Percentiles rank a stretch among this genome's conserved stretches.
phyloP scores from a whole-genome alignment of 352 stramenopile genomes.

The Phytophthora capsici region DNA sequence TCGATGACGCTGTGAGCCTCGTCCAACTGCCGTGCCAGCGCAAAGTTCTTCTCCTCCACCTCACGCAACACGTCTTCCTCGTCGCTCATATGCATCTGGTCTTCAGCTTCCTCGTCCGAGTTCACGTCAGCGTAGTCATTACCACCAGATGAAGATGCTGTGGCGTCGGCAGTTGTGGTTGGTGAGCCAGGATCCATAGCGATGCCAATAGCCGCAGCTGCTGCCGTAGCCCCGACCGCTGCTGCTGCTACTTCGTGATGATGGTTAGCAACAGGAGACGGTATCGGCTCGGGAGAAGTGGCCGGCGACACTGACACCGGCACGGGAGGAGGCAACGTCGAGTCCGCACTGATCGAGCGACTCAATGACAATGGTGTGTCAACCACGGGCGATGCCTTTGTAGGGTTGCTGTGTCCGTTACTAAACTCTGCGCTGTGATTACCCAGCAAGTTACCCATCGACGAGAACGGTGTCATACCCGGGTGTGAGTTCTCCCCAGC shows the following conservation, averaged over 20 bases:
- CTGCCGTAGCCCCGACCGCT: conserved; percentile 9
- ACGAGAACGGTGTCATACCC: conserved; percentile 48
- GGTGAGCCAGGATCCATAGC: conserved; percentile 36
- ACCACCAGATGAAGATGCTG: conserved; percentile 41
- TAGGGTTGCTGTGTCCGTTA: conserved; percentile 35
- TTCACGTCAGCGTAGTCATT: conserved; percentile 87
- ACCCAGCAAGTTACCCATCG: conserved; percentile 49
- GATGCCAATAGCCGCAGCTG: conserved; percentile 4
- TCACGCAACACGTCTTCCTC: conserved; percentile 78
- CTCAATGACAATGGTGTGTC: conserved; percentile 40
- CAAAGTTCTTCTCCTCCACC: conserved; percentile 88
- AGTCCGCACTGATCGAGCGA: conserved; percentile 48
- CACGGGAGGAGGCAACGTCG: conserved; percentile 28
- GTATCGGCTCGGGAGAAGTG: conserved; percentile 25
- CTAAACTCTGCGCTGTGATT: conserved; percentile 19
- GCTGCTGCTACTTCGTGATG: conserved; percentile 20
- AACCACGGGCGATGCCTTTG: conserved; percentile 23
- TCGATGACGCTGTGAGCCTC: conserved; percentile 87
- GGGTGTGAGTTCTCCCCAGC: conserved; percentile 44
- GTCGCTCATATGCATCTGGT: conserved; percentile 77
- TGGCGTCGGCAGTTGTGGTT: conserved; percentile 40
- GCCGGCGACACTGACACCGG: conserved; percentile 24
- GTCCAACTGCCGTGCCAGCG: conserved; percentile 79
- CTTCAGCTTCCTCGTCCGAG: conserved; percentile 81
- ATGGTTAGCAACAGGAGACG: conserved; percentile 31